Evolutionary conservation across 2,329 filamentous ascomycete genomes (phyloP), one percentile per base, ranked within the genome.

Genomic region (Didymella arachidicola): DNA sequence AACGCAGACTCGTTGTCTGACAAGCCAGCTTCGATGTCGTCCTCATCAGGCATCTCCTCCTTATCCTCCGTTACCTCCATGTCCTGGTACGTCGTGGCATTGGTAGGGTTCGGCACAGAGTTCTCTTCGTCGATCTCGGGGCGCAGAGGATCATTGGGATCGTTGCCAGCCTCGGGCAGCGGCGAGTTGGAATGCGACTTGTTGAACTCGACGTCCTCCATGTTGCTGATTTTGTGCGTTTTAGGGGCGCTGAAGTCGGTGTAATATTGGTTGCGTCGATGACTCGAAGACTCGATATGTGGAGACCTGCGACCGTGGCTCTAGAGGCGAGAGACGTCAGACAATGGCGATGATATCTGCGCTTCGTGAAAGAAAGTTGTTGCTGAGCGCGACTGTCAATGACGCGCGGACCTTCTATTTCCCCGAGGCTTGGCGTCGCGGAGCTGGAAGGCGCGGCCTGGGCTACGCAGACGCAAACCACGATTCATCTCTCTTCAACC

Each of bases 1-100:
- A 89, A 79, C 10, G 82, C 81, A 3, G 86, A 88, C 64, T 89
- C 87, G 53, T 84, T 82, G 67, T 87, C 86, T 18, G 84, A 85
- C 32, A 84, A 72, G 30, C 78, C 79, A 39, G 77, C 75, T 54
- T 76, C 72, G 47, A 74, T 61, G 29, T 77, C 74, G 38, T 79
- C 77, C 50, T 73, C 66, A 45, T 76, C 73, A 26, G 70, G 70
- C 69, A 71, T 70, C 51, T 71, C 77, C 30, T 74, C 71, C 44
- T 75, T 73, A 39, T 73, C 66, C 52, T 79, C 79, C 18, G 74
- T 77, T 42, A 75, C 75, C 57, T 82, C 82, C 73, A 79, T 79
- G 52, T 83, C 80, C 54, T 78, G 75, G 27, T 75, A 68, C 7
- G 80, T 77, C 12, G 78, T 75, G 16, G 71, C 77, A 49, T 80